Evolutionary conservation across 129 eudicot genomes (phyloP).

Genomic region (Kitagawia praeruptora): DNA sequence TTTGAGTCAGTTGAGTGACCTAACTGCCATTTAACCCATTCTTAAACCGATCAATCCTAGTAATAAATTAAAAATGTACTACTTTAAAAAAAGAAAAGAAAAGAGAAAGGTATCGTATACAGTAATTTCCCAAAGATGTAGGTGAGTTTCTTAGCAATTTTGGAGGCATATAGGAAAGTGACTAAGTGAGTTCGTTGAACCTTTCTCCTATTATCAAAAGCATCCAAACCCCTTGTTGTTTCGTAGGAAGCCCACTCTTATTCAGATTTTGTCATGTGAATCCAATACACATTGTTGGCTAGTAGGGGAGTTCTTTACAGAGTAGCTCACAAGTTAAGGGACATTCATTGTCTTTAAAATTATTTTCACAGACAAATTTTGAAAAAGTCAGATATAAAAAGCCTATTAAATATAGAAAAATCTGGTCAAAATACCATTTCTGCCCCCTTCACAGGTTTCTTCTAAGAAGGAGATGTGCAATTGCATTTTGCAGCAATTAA

Average conservation of each 20-base stretch:
- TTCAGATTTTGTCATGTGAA: slow-evolving; percentile 1
- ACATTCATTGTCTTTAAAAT: background rate
- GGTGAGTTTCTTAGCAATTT: background rate
- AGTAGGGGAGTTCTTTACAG: background rate
- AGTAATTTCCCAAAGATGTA: background rate
- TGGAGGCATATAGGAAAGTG: slow-evolving; percentile 1
- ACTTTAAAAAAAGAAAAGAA: too few relatives aligned
- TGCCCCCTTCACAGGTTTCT: slow-evolving; percentile 17
- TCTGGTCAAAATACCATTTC: background rate
- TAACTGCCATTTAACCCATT: too few relatives aligned
- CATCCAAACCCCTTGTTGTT: background rate
- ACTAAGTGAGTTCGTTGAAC: background rate
- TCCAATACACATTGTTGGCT: background rate
- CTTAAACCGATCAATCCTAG: too few relatives aligned
- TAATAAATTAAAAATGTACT: too few relatives aligned
- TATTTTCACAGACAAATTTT: background rate
- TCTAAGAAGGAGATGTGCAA: slow-evolving; percentile 24
- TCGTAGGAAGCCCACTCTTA: background rate
- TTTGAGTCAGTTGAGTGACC: too few relatives aligned
- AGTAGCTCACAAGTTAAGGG: background rate
- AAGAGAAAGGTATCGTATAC: background rate
- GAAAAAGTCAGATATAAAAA: slow-evolving; percentile 13
- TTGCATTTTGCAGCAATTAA: slow-evolving; percentile 13
- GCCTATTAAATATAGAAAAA: background rate
- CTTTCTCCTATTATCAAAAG: background rate